Evolutionary conservation across 2,329 filamentous ascomycete genomes (phyloP), one percentile per base, ranked within the genome.

Genomic region (Pseudocercospora eumusae): DNA sequence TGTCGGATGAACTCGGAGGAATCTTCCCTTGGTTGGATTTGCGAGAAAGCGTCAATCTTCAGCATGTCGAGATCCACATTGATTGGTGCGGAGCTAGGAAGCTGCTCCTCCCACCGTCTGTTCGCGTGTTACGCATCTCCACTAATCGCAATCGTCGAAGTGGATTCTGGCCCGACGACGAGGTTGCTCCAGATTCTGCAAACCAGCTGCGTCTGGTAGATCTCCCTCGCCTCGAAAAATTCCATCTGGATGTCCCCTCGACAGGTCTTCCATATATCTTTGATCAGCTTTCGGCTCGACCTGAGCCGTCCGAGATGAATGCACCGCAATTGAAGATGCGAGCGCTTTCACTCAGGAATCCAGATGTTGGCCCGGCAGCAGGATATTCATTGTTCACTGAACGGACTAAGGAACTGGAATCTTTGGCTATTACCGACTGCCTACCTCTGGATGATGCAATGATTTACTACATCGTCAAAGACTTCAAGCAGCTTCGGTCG

Each of bases 391-490:
- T 54, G n/a, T 47, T 50, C 20, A 50, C 23, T 47, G 47, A 44
- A n/a, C 47, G 53, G 20, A 57, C 59, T 6, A 36, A 18, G 11
- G 36, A 60, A 8, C 54, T 69, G 10, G 36, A 68, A 27, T 20
- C 20, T 8, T 28, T 68, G 13, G 20, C 54, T 2, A 44, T 66
- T 10, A 42, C 47, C 1, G 60, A 62, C 33, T 66, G 57, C 28
- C 23, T 44, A n/a, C 27, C 44, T 20, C 61, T 57, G 10, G 63
- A 68, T 20, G 77, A 79, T 61, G 70, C 73, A 21, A 69, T 72
- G 13, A 66, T 77, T 10, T 71, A 74, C 7, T 33, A 61, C 2
- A 62, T 79, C 0, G 57, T 69, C 68, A 25, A 61, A 28, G 15
- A 60, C 1, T 21, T 69, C 62, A 40, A 68, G 44, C 57, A 61